Base-by-base conservation (phyloP, 768 basidiomycete species). In the Lentinula detonsa region DNA sequence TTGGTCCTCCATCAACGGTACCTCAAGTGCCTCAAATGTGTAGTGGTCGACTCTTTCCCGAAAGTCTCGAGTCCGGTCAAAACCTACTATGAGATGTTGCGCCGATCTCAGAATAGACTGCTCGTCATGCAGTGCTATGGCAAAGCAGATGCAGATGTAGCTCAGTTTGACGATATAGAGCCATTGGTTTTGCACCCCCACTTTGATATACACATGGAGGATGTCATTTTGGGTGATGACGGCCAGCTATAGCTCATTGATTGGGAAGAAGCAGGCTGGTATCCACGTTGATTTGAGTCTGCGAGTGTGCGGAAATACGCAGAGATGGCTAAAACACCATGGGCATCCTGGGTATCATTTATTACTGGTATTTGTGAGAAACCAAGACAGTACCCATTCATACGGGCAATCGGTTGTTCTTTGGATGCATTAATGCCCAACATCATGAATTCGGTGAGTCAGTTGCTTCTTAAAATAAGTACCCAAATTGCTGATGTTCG, bases 221-320 rank as follows among this genome's bases (percentile, higher is more conserved):
- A 71, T 57, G 61, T 70, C 48, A 61, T 69, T 46, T 35, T 68
- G 8, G 67, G 57, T 31, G 60, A 63, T 5, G 66, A 65, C 23
- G 68, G 66, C 4, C 50, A 37, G 18, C 33, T 70, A 2, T 71
- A 66, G 66, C 52, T 70, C 48, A 58, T 69, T 35, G 69, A 70
- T 61, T 69, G 67, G 66, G 68, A 28, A n/a, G 55, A 50, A 23
- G 51, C 68, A 3, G 67, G 69, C 13, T 57, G 35, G 35, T 57
- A 45, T 35, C 56, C 42, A 8, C 37, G 15, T 37, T 57, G 56
- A 23, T 23, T 52, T 37, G 48, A 21, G 21, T 39, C 37, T 39
- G 37, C 37, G 7, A 39, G 37, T 4, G 5, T 39, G 37, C 18
- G 42, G 18, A 33, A 45, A 28, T 18, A 18, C 28, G 28, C 23